Conservation (phyloP, 441 rosid species). For the Jatropha multifida region DNA sequence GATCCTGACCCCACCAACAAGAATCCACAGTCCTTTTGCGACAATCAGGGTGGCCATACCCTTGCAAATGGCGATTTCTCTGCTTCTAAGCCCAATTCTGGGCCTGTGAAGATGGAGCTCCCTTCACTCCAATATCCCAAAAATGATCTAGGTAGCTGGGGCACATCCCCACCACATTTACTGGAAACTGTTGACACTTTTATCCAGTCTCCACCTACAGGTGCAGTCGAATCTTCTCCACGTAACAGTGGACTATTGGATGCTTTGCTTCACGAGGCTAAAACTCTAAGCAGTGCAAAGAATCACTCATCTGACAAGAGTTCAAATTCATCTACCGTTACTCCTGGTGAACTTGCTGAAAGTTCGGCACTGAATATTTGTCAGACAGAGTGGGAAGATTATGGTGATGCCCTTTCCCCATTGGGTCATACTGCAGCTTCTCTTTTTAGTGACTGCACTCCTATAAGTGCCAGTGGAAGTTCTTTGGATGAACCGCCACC, state of each 20-base stretch:
- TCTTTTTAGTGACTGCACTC: conserved; percentile 53
- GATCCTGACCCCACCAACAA: conserved; percentile 52
- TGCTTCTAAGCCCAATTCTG: conserved; percentile 73
- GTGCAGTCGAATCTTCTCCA: conserved; percentile 58
- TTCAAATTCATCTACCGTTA: conserved; percentile 55
- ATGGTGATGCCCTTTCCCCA: conserved; percentile 57
- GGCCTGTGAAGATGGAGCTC: conserved; percentile 99
- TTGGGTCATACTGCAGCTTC: conserved; percentile 65
- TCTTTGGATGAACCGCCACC: conserved; percentile 64
- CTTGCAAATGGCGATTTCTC: conserved; percentile 80
- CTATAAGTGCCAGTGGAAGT: conserved; percentile 56
- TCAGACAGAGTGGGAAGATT: conserved; percentile 63
- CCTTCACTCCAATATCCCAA: conserved; percentile 99
- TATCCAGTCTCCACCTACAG: conserved; percentile 76
- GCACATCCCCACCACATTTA: conserved; percentile 57
- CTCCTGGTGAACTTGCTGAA: conserved; percentile 57
- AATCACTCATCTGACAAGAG: conserved; percentile 69
- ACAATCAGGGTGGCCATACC: conserved; percentile 75
- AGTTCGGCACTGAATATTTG: conserved; percentile 48
- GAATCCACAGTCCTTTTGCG: conserved; percentile 49
- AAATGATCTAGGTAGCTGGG: conserved; percentile 72
- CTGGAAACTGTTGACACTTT: conserved; percentile 71
- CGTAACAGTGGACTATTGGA: conserved; percentile 89
- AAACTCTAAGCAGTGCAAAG: conserved; percentile 59
- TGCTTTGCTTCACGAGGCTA: conserved; percentile 84